These are phyloP conservation scores for Piper longum DNA, from an alignment of 164 flowering plant genomes.

Conservation along the genomic window DNA sequence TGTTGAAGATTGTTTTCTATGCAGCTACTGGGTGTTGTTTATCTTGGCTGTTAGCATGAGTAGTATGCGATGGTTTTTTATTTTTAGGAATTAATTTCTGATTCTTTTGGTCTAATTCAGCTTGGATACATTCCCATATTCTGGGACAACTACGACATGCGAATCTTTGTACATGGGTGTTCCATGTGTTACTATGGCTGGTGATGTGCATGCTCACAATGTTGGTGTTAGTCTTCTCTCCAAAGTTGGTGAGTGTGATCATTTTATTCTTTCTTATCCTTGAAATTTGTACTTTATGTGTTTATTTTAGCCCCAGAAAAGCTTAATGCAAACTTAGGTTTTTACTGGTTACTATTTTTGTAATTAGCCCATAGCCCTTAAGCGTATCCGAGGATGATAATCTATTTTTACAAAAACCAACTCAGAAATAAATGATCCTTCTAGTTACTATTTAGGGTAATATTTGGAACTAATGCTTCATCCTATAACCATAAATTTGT, in stretches of 20 bases:
- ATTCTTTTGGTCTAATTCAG: slow-evolving; percentile 23
- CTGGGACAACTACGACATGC: slow-evolving; percentile 97
- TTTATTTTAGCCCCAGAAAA: too few relatives aligned
- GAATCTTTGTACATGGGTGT: slow-evolving; percentile 98
- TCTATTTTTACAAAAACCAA: too few relatives aligned
- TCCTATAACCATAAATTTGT: background rate
- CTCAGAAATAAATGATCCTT: too few relatives aligned
- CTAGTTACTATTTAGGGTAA: too few relatives aligned
- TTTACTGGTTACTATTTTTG: too few relatives aligned
- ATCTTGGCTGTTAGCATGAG: background rate
- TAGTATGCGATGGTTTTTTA: background rate
- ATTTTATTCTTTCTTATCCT: background rate
- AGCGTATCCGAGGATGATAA: too few relatives aligned
- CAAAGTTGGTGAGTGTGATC: slow-evolving; percentile 54
- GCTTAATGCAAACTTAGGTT: too few relatives aligned
- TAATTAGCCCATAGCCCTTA: too few relatives aligned
- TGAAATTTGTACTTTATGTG: background rate
- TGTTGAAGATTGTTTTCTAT: too few relatives aligned
- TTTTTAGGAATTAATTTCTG: background rate
- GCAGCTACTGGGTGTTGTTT: too few relatives aligned
- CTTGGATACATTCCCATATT: slow-evolving; percentile 98
- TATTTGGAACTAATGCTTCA: background rate
- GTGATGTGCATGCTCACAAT: slow-evolving; percentile 92
- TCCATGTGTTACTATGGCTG: slow-evolving; percentile 95
- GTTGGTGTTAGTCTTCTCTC: slow-evolving; percentile 91